These are phyloP conservation scores for Zygosaccharomyces siamensis DNA, from an alignment of 805 yeast species.

Conservation along the genomic window DNA sequence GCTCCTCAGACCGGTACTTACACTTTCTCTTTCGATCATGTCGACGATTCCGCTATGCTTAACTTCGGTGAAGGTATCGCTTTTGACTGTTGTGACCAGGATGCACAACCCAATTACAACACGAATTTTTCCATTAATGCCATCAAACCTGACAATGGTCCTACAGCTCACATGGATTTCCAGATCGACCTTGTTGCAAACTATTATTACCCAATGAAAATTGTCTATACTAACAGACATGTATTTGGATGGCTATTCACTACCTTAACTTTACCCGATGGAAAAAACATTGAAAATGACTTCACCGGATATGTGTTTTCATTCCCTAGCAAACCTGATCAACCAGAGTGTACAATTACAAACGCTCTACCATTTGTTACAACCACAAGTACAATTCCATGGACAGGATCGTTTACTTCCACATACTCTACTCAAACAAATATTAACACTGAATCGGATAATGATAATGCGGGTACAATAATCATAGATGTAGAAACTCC, in stretches of 20 bases:
- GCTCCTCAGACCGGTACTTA: conserved; percentile 34
- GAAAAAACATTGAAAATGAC: conserved; percentile 3
- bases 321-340: conserved; percentile 2
- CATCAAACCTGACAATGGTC: conserved; percentile 6
- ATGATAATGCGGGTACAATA: too few relatives aligned
- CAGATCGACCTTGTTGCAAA: conserved; percentile 8
- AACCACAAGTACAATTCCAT: conserved; percentile 2
- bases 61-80: conserved; percentile 33
- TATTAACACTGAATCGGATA: neutral
- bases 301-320: conserved; percentile 12
- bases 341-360: conserved; percentile 6
- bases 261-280: conserved; percentile 12
- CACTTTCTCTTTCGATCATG: conserved; percentile 18
- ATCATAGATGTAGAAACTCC: conserved; percentile 8
- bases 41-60: conserved; percentile 35
- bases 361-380: conserved; percentile 6
- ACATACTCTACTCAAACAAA: conserved; percentile 6
- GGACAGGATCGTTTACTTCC: conserved; percentile 9
- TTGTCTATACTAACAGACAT: conserved; percentile 16
- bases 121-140: conserved; percentile 9
- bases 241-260: conserved; percentile 7
- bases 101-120: neutral
- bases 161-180: neutral
- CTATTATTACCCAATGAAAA: conserved; percentile 18
- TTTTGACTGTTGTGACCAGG: conserved; percentile 33